Percentiles rank a stretch among this genome's conserved stretches.
Conservation (phyloP, 306 rosid genomes). For the Rubus idaeus region DNA sequence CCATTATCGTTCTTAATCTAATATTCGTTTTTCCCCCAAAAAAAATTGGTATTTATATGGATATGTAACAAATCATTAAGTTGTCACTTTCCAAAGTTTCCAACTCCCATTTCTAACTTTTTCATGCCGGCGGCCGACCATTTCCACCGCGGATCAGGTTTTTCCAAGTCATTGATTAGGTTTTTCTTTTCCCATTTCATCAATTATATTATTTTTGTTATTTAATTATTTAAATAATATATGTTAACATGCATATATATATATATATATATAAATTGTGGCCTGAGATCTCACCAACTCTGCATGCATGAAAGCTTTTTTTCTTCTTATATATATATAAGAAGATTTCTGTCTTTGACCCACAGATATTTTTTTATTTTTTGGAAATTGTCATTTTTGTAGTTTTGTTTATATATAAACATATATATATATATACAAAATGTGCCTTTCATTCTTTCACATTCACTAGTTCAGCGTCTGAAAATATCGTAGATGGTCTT, state of each 20-base stretch:
- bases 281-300: neutral
- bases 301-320: neutral
- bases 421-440: neutral
- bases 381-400: neutral
- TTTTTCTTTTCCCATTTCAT: neutral
- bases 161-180: too few species aligned
- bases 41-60: too few species aligned
- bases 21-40: too few species aligned
- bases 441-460: neutral
- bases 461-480: too few species aligned
- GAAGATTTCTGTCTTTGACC: neutral
- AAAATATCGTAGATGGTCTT: too few species aligned
- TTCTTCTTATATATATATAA: neutral
- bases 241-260: too few species aligned
- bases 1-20: too few species aligned
- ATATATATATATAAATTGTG: neutral
- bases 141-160: neutral
- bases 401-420: too few species aligned
- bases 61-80: too few species aligned
- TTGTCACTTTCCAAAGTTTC: too few species aligned
- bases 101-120: neutral
- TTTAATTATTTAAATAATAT: neutral
- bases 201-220: neutral
- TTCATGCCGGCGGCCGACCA: slow-evolving; percentile 31
- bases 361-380: neutral